Evolutionary conservation across 805 yeast species (phyloP).

Genomic region (Kregervanrija pseudodelftensis): DNA sequence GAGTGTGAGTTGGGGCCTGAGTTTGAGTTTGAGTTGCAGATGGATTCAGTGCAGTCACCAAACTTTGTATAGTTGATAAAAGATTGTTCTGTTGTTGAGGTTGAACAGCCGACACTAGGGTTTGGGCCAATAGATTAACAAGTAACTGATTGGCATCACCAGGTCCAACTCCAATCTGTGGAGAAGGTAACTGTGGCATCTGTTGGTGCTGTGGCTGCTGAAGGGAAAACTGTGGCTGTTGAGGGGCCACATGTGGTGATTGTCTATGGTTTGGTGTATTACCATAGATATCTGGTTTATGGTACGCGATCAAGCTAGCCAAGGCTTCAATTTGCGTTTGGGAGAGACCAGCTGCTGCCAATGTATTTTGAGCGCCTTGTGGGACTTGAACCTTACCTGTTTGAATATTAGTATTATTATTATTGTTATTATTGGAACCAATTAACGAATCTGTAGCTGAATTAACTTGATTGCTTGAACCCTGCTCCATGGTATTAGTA

Average conservation of each 20-base stretch:
- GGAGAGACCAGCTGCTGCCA: slow-evolving; percentile 59
- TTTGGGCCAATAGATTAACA: background rate
- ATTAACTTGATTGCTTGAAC: no score
- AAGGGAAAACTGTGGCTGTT: slow-evolving; percentile 1
- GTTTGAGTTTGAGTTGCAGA: slow-evolving; percentile 2
- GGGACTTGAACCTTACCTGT: slow-evolving; percentile 50
- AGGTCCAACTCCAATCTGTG: no score
- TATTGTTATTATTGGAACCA: no score
- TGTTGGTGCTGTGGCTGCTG: slow-evolving; percentile 2
- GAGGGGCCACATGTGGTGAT: background rate
- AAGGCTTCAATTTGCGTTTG: slow-evolving; percentile 67
- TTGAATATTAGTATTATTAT: background rate
- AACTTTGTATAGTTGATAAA: no score
- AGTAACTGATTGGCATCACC: slow-evolving; percentile 1
- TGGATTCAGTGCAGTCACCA: background rate
- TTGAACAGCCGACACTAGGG: background rate
- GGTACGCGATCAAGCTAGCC: slow-evolving; percentile 67
- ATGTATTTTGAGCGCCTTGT: slow-evolving; percentile 58
- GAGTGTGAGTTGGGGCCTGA: background rate
- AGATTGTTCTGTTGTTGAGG: background rate
- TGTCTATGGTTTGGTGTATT: background rate
- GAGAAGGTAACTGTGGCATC: background rate
- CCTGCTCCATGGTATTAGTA: background rate
- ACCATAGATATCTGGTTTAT: slow-evolving; percentile 27
- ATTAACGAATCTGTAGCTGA: no score